Evolutionary conservation across 2,329 filamentous ascomycete genomes (phyloP).

Genomic region (Colletotrichum spaethianum): DNA sequence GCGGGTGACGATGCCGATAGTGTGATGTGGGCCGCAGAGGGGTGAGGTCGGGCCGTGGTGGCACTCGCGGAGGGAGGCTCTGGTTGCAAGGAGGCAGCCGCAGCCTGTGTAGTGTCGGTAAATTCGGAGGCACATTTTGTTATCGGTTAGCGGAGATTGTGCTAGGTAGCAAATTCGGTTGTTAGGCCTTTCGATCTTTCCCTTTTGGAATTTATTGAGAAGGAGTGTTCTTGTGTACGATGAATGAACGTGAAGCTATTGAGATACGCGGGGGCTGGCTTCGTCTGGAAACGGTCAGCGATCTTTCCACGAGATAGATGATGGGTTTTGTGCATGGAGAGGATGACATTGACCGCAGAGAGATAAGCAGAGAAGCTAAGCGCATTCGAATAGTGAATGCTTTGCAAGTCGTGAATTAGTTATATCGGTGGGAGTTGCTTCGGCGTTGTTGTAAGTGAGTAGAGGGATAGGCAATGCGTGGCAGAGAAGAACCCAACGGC

Average conservation of each 20-base stretch:
- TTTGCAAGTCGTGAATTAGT: neutral
- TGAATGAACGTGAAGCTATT: neutral
- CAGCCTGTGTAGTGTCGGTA: constrained; percentile 31
- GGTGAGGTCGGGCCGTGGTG: constrained; percentile 5
- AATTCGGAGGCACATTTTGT: constrained; percentile 31
- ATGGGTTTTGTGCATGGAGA: too few species aligned
- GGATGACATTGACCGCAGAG: neutral
- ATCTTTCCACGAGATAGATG: neutral
- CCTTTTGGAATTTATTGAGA: neutral
- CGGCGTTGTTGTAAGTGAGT: neutral
- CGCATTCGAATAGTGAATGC: neutral
- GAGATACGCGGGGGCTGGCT: neutral
- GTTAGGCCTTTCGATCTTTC: neutral
- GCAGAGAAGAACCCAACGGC: neutral
- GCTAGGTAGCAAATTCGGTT: too few species aligned
- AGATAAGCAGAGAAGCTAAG: neutral
- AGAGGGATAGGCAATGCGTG: neutral
- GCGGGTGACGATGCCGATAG: constrained; percentile 15
- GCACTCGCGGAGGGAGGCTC: constrained; percentile 15
- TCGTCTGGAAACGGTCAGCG: neutral
- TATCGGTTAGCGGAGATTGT: neutral
- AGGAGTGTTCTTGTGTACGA: neutral
- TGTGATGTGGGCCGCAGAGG: constrained; percentile 9
- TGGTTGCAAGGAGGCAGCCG: constrained; percentile 22
- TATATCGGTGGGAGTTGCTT: neutral